phyloP scores from a whole-genome alignment of 2,329 filamentous ascomycete genomes.

The Corniculantispora saksenae region DNA sequence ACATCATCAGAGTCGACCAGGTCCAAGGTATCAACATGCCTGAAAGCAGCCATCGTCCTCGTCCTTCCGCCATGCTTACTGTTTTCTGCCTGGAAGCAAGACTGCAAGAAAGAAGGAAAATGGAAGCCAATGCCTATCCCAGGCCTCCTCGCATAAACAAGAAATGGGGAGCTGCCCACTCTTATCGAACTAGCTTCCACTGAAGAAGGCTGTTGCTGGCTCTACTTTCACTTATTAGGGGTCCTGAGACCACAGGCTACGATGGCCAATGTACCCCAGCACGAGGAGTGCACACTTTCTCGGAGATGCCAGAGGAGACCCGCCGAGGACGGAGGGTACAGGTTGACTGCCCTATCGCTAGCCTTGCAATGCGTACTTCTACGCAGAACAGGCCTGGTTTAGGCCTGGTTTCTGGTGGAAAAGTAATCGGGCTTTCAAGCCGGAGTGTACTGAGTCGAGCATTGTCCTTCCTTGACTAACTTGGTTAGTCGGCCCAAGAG shows the following conservation, averaged over 20 bases:
- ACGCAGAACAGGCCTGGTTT: not conserved
- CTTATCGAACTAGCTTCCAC: not conserved
- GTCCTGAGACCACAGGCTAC: not conserved
- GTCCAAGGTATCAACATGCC: not conserved
- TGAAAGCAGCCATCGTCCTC: not conserved
- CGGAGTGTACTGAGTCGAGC: too few species aligned
- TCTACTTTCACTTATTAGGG: not conserved
- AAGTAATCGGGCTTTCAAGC: not conserved
- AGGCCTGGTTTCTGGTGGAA: not conserved
- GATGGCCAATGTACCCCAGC: not conserved
- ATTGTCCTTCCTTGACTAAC: too few species aligned
- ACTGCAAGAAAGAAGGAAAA: not conserved
- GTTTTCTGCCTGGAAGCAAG: not conserved
- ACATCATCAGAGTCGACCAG: conserved; percentile 1
- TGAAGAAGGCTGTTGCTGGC: not conserved
- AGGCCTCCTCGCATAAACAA: not conserved
- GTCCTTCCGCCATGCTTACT: not conserved
- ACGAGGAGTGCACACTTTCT: not conserved
- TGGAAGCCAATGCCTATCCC: not conserved
- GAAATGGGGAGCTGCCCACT: not conserved
- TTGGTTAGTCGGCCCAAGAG: too few species aligned
- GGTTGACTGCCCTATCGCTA: not conserved
- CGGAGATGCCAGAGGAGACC: not conserved
- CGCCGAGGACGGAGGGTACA: not conserved
- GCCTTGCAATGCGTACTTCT: not conserved